A percentile compares a stretch with the other conserved stretches of the same genome.
Conservation (phyloP, 179 eudicot genomes). For the Heliamphora pulchella region DNA sequence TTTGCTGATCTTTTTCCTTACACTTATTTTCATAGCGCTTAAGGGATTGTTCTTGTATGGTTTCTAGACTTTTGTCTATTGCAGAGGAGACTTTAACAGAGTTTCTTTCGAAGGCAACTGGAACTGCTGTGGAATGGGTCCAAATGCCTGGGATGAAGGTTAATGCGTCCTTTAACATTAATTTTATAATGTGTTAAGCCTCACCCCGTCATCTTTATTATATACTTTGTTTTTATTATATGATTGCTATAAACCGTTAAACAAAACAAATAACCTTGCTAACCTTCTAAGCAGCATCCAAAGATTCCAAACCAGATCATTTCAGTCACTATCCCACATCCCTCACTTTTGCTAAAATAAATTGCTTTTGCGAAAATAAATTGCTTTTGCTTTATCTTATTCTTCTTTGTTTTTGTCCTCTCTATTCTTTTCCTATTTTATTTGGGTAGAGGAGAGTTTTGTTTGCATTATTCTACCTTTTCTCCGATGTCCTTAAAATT, state of each 20-base stretch:
- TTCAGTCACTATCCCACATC: conserved; percentile 15
- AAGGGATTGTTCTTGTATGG: conserved; percentile 23
- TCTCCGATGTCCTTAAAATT: not conserved
- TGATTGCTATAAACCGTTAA: not conserved
- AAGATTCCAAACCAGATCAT: conserved; percentile 8
- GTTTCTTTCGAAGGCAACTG: too few species aligned
- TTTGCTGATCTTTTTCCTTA: conserved; percentile 25
- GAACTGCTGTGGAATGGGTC: conserved; percentile 99
- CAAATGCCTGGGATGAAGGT: conserved; percentile 99
- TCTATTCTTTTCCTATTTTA: not conserved
- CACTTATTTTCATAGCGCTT: conserved; percentile 26
- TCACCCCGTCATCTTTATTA: not conserved
- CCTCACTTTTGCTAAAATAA: conserved; percentile 12
- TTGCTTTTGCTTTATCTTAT: not conserved
- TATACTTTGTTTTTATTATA: not conserved
- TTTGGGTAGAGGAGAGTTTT: not conserved
- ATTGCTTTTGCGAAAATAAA: not conserved
- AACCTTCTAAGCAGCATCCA: conserved; percentile 18
- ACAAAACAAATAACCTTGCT: conserved; percentile 13
- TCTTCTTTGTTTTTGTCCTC: too few species aligned
- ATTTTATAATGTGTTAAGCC: not conserved
- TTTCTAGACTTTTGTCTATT: conserved; percentile 89
- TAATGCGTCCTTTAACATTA: conserved; percentile 7
- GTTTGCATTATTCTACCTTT: not conserved
- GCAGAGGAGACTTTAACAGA: conserved; percentile 99